Percentiles rank a stretch among this genome's conserved stretches.
Evolutionary conservation across 2,329 filamentous ascomycete species (phyloP).

Genomic region (Exophiala oligosperma): DNA sequence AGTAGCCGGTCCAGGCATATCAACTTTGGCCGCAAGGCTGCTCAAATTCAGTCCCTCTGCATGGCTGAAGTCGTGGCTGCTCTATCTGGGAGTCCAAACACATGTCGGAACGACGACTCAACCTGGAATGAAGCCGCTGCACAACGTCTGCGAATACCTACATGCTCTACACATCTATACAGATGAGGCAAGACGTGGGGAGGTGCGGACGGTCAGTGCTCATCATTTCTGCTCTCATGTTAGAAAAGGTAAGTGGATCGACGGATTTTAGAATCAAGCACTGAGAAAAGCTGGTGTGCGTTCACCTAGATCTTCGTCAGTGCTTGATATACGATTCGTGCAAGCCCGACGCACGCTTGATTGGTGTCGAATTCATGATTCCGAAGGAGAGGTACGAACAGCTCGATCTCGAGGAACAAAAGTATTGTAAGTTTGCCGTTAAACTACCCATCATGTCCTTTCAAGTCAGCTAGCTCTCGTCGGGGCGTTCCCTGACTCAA

Average conservation of each 20-base stretch:
- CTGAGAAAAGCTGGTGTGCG: background rate
- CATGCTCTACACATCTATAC: slow-evolving; percentile 86
- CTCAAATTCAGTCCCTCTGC: slow-evolving; percentile 26
- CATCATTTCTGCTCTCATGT: slow-evolving; percentile 85
- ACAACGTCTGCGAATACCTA: slow-evolving; percentile 76
- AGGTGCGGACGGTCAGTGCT: slow-evolving; percentile 66
- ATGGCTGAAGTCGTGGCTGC: slow-evolving; percentile 30
- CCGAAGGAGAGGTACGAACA: slow-evolving; percentile 66
- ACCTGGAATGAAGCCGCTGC: slow-evolving; percentile 63
- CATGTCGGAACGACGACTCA: slow-evolving; percentile 32
- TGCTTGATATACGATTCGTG: slow-evolving; percentile 81
- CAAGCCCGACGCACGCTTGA: slow-evolving; percentile 66
- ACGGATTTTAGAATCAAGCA: background rate
- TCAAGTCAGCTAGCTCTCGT: too few relatives aligned
- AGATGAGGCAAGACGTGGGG: slow-evolving; percentile 55
- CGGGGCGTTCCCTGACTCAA: background rate
- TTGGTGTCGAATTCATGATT: slow-evolving; percentile 85
- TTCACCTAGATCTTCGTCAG: slow-evolving; percentile 69
- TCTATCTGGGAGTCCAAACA: slow-evolving; percentile 28
- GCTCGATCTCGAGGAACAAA: slow-evolving; percentile 66
- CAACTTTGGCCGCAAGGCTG: slow-evolving; percentile 19
- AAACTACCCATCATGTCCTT: background rate
- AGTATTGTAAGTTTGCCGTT: slow-evolving; percentile 24
- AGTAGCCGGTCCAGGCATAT: slow-evolving; percentile 10
- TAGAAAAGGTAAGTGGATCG: slow-evolving; percentile 52